phyloP scores from a whole-genome alignment of 495 filamentous ascomycete species.

The Talaromyces borbonicus region DNA sequence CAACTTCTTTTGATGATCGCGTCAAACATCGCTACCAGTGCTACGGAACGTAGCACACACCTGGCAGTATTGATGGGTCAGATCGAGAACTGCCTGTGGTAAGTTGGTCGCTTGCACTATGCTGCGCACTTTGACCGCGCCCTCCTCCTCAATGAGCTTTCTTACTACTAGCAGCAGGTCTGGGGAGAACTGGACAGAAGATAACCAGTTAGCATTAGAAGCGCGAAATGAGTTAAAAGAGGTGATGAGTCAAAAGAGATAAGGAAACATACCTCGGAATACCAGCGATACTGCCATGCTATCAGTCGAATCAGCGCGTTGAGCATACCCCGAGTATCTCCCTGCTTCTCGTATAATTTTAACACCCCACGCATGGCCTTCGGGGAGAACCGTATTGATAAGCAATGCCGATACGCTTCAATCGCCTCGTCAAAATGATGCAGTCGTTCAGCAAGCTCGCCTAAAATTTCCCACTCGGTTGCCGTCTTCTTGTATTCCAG shows the following conservation, averaged over 20 bases:
- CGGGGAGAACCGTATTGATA: constrained; percentile 75
- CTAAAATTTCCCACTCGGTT: constrained; percentile 97
- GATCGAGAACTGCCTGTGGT: constrained; percentile 82
- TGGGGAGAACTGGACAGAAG: constrained; percentile 69
- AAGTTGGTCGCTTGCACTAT: constrained; percentile 93
- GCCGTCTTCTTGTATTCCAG: constrained; percentile 91
- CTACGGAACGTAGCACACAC: constrained; percentile 90
- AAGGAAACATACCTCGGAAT: constrained; percentile 61
- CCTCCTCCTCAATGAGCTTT: constrained; percentile 92
- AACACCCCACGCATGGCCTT: constrained; percentile 82
- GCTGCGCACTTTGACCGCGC: constrained; percentile 91
- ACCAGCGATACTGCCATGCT: constrained; percentile 98
- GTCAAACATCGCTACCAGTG: constrained; percentile 80
- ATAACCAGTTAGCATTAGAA: constrained; percentile 6
- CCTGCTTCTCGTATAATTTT: constrained; percentile 60
- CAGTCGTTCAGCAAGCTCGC: constrained; percentile 81
- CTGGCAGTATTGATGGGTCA: constrained; percentile 93
- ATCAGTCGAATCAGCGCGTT: constrained; percentile 77
- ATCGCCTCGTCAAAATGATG: constrained; percentile 83
- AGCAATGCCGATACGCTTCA: constrained; percentile 81
- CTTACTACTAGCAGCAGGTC: constrained; percentile 76
- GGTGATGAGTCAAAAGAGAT: background rate
- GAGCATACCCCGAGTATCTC: constrained; percentile 65
- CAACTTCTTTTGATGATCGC: too few relatives aligned
- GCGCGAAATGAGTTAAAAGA: background rate